Evolutionary conservation across 2,329 filamentous ascomycete species (phyloP).

Genomic region (Botryotinia convoluta): DNA sequence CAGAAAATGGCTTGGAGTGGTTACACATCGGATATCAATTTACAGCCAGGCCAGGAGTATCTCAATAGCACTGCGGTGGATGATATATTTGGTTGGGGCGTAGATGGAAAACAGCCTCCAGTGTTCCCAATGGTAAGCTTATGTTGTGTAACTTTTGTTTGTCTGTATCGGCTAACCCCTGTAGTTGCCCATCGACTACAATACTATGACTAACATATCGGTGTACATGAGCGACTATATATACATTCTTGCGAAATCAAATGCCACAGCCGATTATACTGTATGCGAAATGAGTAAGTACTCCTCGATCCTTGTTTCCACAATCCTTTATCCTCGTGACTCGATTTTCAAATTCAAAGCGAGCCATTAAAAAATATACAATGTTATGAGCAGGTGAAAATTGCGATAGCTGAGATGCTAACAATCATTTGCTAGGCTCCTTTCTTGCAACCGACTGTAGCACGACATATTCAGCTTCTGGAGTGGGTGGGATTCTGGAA

Average conservation of each 20-base stretch:
- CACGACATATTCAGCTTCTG: conserved; percentile 57
- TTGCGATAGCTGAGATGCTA: not conserved
- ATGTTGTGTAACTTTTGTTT: not conserved
- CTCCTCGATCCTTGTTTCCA: not conserved
- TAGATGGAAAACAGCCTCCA: conserved; percentile 50
- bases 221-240: conserved; percentile 51
- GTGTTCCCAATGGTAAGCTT: conserved; percentile 48
- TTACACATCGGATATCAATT: conserved; percentile 45
- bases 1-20: conserved; percentile 39
- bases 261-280: conserved; percentile 51
- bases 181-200: conserved; percentile 58
- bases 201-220: conserved; percentile 61
- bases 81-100: conserved; percentile 67
- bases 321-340: not conserved
- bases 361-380: not conserved
- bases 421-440: conserved; percentile 43
- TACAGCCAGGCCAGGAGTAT: conserved; percentile 40
- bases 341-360: too few species aligned
- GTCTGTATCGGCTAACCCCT: conserved; percentile 1
- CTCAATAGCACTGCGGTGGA: conserved; percentile 62
- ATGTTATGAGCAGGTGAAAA: too few species aligned
- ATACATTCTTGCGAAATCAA: conserved; percentile 61
- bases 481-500: conserved; percentile 57
- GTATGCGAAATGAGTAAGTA: conserved; percentile 57
- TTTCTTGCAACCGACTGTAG: conserved; percentile 64